Percentiles rank a stretch among this genome's conserved stretches.
phyloP scores from a whole-genome alignment of 2,329 filamentous ascomycete species.

The Scedosporium aurantiacum region DNA sequence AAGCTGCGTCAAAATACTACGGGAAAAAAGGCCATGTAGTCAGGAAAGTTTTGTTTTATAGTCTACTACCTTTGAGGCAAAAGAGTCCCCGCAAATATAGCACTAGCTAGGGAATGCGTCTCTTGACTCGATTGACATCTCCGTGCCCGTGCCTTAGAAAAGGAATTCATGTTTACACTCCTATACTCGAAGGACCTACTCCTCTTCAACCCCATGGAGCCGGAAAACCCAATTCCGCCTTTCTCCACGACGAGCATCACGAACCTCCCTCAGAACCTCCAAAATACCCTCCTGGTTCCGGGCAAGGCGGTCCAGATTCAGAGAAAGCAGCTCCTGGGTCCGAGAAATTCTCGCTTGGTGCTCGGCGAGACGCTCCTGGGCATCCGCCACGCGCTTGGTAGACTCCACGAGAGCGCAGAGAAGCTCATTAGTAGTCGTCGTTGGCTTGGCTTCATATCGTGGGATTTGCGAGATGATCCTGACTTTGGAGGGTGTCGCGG shows the following conservation, averaged over 20 bases:
- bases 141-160: no score
- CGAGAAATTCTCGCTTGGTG: not conserved
- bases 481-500: not conserved
- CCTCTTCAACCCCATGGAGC: not conserved
- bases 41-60: no score
- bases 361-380: not conserved
- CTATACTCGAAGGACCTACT: not conserved
- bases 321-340: not conserved
- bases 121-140: no score
- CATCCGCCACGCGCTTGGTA: not conserved
- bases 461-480: not conserved
- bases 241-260: not conserved
- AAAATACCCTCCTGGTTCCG: not conserved
- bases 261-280: not conserved
- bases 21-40: no score
- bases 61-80: no score
- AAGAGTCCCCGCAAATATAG: no score
- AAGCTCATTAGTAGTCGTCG: not conserved
- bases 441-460: not conserved
- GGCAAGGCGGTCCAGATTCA: not conserved
- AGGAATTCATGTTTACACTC: no score
- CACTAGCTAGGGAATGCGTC: no score
- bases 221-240: not conserved
- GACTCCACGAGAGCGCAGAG: not conserved
- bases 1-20: no score